Evolutionary conservation across 495 filamentous ascomycete species (phyloP), one percentile per base, ranked within the genome.

Genomic region (Penicillium lividum): DNA sequence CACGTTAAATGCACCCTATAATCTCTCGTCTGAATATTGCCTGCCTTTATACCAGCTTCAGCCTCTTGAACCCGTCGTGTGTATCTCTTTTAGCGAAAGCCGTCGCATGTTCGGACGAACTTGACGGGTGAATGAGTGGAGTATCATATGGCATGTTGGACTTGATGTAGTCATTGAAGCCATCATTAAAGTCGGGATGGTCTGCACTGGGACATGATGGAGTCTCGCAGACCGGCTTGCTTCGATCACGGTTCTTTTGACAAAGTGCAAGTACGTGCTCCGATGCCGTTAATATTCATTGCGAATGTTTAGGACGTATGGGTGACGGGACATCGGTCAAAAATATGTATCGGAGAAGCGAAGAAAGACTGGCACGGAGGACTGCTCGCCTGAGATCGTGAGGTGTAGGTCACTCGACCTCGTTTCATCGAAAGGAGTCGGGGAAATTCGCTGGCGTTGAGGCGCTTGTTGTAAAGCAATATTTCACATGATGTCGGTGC

Each of bases 341-440:
- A 13, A 42, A 42, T 2, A 42, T 11, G 38, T 11, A 16, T 42
- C 38, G 38, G 38, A 16, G 38, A 16, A 42, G 38, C 38, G 38
- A 42, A 42, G 38, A 42, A 15, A 42, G 38, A 42, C 38, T 42
- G 38, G 38, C 38, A 42, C 13, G n/a, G 38, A 42, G 5, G 38
- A 42, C n/a, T 42, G 38, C 38, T 4, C 38, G n/a, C 13, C 38
- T 42, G 38, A 42, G 38, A 13, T 15, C 38, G 38, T 16, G 11
- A 42, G 38, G 38, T 42, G n/a, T 42, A 42, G 38, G 38, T 42
- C 38, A 16, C 38, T 42, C 38, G n/a, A 16, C 38, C n/a, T 42
- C 38, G 38, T 42, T 42, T 42, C 38, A 11, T 11, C 5, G 38
- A 42, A 42, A 42, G 38, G 38, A 42, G 11, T 15, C 38, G 38